phyloP scores from a whole-genome alignment of 257 asterid species.

The Orobanche coerulescens region DNA sequence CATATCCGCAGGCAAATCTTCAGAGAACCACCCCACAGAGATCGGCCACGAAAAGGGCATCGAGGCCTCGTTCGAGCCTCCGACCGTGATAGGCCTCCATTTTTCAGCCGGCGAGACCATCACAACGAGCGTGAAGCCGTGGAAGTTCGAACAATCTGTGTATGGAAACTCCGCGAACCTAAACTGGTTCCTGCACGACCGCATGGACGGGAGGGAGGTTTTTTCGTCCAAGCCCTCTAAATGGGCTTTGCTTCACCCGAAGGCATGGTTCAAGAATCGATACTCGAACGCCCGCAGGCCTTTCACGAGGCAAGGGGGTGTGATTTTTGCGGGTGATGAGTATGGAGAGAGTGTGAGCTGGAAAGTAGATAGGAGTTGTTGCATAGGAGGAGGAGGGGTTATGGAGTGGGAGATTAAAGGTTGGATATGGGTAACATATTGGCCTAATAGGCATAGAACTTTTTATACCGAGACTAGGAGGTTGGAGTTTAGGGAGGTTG shows the following conservation, averaged over 20 bases:
- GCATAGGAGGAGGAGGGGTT: constrained; percentile 41
- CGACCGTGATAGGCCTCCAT: constrained; percentile 47
- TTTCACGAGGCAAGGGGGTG: constrained; percentile 73
- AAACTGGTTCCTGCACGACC: constrained; percentile 78
- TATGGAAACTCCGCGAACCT: constrained; percentile 44
- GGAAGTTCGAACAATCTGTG: constrained; percentile 88
- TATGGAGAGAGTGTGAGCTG: constrained; percentile 78
- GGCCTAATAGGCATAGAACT: constrained; percentile 73
- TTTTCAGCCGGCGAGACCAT: constrained; percentile 53
- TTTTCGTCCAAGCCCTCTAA: constrained; percentile 77
- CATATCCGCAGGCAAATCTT: constrained; percentile 64
- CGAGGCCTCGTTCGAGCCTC: constrained; percentile 62
- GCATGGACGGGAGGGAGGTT: constrained; percentile 66
- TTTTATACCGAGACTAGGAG: constrained; percentile 64
- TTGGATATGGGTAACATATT: constrained; percentile 77
- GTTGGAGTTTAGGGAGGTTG: constrained; percentile 54
- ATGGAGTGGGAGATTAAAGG: constrained; percentile 91
- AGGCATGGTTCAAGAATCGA: constrained; percentile 78
- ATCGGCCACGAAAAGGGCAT: constrained; percentile 52
- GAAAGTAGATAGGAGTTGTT: constrained; percentile 53
- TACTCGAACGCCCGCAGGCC: constrained; percentile 64
- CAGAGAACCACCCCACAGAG: constrained; percentile 53
- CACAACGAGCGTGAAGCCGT: constrained; percentile 55
- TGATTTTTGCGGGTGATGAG: constrained; percentile 78
- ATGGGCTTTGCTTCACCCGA: constrained; percentile 51